These are phyloP conservation scores for Camellia japonica DNA, from an alignment of 148 eudicot genomes.

Conservation along the genomic window DNA sequence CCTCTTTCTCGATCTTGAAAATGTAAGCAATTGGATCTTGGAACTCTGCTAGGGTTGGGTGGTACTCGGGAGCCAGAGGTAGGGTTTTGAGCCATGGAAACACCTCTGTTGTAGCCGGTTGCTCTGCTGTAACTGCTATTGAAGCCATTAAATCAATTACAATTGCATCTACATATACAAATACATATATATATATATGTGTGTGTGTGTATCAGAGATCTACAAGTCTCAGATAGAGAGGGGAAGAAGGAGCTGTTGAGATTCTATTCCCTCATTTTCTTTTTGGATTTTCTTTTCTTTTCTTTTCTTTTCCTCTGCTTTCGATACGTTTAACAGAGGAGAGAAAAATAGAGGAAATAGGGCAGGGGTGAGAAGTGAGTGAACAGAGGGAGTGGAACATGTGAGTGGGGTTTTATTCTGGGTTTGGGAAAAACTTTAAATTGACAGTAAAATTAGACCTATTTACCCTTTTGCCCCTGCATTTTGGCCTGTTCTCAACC, in stretches of 20 bases:
- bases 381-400: neutral
- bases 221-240: slow-evolving; percentile 11
- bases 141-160: slow-evolving; percentile 26
- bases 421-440: slow-evolving; percentile 12
- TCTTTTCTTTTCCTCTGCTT: slow-evolving; percentile 16
- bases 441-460: neutral
- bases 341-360: neutral
- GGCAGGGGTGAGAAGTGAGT: slow-evolving; percentile 14
- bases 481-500: neutral
- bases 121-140: slow-evolving; percentile 32
- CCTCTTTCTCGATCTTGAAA: slow-evolving; percentile 86
- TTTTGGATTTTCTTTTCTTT: neutral
- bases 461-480: neutral
- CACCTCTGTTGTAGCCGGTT: slow-evolving; percentile 48
- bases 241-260: slow-evolving; percentile 36
- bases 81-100: slow-evolving; percentile 83
- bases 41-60: slow-evolving; percentile 84
- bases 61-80: slow-evolving; percentile 92
- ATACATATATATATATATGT: neutral
- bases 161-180: neutral
- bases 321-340: slow-evolving; percentile 29
- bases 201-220: slow-evolving; percentile 4
- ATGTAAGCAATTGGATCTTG: slow-evolving; percentile 95
- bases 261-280: slow-evolving; percentile 21
- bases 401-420: slow-evolving; percentile 8